Percentiles rank a stretch among this genome's conserved stretches.
Evolutionary conservation across 2,329 filamentous ascomycete species (phyloP).

Genomic region (Colletotrichum sojae): DNA sequence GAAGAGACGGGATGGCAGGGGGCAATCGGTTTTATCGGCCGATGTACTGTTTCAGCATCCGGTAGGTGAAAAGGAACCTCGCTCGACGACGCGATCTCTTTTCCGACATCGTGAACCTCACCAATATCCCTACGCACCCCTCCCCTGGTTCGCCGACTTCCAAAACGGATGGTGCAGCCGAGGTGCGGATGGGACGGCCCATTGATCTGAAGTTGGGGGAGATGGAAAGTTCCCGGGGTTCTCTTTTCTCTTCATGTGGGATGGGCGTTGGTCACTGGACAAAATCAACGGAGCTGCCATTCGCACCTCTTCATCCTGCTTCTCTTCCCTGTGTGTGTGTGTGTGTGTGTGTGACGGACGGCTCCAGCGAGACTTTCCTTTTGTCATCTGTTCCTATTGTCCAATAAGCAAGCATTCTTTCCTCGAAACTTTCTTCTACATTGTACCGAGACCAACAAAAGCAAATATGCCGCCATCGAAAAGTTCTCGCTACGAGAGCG

Average conservation of each 20-base stretch:
- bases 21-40: background rate
- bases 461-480: constrained; percentile 12
- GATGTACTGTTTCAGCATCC: background rate
- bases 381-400: background rate
- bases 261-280: background rate
- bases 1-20: constrained; percentile 14
- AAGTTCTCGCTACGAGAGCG: constrained; percentile 3
- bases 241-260: too few species aligned
- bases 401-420: background rate
- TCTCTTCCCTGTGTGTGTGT: too few species aligned
- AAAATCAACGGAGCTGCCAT: background rate
- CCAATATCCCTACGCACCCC: too few species aligned
- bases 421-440: background rate
- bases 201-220: background rate
- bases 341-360: background rate
- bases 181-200: background rate
- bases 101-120: too few species aligned
- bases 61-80: constrained; percentile 4
- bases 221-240: background rate
- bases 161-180: constrained; percentile 13
- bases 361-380: background rate
- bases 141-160: too few species aligned
- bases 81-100: background rate
- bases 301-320: background rate
- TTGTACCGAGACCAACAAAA: background rate